Evolutionary conservation across 2,329 filamentous ascomycete genomes (phyloP), one percentile per base, ranked within the genome.

Genomic region (Fusarium algeriense): DNA sequence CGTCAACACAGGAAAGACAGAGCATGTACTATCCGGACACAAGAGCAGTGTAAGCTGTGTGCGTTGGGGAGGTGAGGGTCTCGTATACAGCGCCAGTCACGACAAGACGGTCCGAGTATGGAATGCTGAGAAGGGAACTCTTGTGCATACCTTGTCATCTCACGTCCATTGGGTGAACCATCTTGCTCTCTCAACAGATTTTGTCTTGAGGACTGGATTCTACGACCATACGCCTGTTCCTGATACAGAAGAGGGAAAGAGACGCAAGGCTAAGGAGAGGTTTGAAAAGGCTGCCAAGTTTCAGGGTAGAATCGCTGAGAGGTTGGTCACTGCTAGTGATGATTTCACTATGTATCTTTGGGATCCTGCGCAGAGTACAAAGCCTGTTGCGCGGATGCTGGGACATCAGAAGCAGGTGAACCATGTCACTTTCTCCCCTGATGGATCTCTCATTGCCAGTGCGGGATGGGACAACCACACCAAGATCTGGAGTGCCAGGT

Each of bases 141-240:
- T 98, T 26, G 85, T 94, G 57, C 93, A 96, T 79, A 95, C 92
- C 0, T 84, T 98, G 12, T 89, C 88, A 23, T 87, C 92, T 3
- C 97, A 99, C 79, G 93, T 93, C 1, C 96, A 98, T 79, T 97
- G 95, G 90, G 93, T 99, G 34, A 99, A 99, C 79, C 94, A 98
- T 78, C 88, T 99, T 26, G 94, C 96, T 0, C 87, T 99, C 7
- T 98, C 94, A 1, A 98, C 94, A 7, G 96, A 98, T 77, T 96
- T 95, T 77, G 94, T 92, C 4, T 85, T 98, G 38, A 89, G 94
- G 53, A 98, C 95, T 1, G 91, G 89, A 3, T 99, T 91, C 82
- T 92, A 93, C 78, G 95, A 98, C 77, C 94, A 98, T 80, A 90
- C 90, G 69, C 84, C 83, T 10, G 84, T 92, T 0, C 95, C 95